Percentiles rank a stretch among this genome's conserved stretches.
These are phyloP conservation scores for Chrysanthemum lavandulifolium DNA, from an alignment of 129 eudicot genomes.

Conservation along the genomic window DNA sequence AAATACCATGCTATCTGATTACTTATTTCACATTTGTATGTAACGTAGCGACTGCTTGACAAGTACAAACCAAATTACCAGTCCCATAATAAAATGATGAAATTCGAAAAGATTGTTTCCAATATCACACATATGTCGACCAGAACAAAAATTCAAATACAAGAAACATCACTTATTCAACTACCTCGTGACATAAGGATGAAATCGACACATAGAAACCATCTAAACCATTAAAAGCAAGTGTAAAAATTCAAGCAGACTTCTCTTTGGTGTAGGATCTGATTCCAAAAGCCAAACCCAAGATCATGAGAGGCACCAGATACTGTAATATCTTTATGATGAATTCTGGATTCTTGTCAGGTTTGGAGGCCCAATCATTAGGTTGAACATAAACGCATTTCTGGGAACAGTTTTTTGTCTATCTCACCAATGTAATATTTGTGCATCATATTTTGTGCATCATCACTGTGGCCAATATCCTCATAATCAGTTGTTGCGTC, in stretches of 20 bases:
- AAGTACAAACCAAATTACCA: too few species aligned
- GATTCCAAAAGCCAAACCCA: slow-evolving; percentile 68
- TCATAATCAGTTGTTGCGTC: slow-evolving; percentile 91
- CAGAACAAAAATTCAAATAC: not conserved
- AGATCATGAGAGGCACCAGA: slow-evolving; percentile 70
- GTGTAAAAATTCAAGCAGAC: slow-evolving; percentile 26
- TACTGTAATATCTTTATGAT: slow-evolving; percentile 73
- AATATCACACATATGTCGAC: not conserved
- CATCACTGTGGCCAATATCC: slow-evolving; percentile 86
- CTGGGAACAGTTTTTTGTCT: slow-evolving; percentile 62
- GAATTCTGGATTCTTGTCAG: slow-evolving; percentile 63
- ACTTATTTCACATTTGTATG: too few species aligned
- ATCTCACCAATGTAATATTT: slow-evolving; percentile 72
- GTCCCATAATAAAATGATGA: too few species aligned
- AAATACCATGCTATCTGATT: too few species aligned
- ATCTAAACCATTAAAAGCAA: too few species aligned
- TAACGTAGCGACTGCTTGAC: too few species aligned
- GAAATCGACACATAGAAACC: too few species aligned
- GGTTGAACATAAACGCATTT: slow-evolving; percentile 61
- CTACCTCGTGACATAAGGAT: too few species aligned
- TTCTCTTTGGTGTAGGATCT: slow-evolving; percentile 80
- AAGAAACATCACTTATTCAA: too few species aligned
- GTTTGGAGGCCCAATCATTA: slow-evolving; percentile 38
- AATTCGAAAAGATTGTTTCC: too few species aligned
- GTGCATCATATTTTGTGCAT: slow-evolving; percentile 68